Evolutionary conservation across 345 rosid species (phyloP).

Genomic region (Geranium rotundifolium): DNA sequence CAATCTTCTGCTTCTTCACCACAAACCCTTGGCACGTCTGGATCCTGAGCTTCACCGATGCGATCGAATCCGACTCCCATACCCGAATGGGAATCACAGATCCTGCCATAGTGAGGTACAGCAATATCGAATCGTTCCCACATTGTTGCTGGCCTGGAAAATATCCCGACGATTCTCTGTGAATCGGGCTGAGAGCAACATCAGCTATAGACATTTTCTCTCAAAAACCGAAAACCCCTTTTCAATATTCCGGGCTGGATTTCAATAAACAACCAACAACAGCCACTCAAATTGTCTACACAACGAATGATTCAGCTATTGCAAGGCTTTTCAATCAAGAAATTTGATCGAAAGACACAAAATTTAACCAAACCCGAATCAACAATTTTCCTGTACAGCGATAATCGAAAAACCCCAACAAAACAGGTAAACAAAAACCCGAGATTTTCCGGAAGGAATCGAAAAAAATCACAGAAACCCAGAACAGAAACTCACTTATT

Average conservation of each 20-base stretch:
- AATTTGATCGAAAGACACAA: no score
- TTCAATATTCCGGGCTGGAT: background rate
- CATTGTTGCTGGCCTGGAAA: conserved; percentile 13
- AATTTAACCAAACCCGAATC: background rate
- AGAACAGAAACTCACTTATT: no score
- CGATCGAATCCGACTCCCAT: conserved; percentile 49
- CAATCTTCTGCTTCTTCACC: conserved; percentile 58
- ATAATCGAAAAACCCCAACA: no score
- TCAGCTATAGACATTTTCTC: conserved; percentile 47
- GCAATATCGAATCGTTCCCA: conserved; percentile 39
- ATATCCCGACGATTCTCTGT: conserved; percentile 16
- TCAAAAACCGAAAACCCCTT: background rate
- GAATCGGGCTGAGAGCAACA: conserved; percentile 32
- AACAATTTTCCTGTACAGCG: background rate
- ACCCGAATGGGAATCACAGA: conserved; percentile 41
- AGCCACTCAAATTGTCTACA: no score
- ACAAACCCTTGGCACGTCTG: conserved; percentile 62
- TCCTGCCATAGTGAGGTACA: conserved; percentile 30
- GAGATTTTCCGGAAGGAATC: no score
- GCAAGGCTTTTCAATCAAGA: no score
- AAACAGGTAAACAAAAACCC: no score
- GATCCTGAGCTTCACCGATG: conserved; percentile 58
- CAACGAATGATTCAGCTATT: no score
- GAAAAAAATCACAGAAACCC: no score
- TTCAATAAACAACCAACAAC: no score